Evolutionary conservation across 768 basidiomycete genomes (phyloP).

Genomic region (Pleurotus citrinopileatus): DNA sequence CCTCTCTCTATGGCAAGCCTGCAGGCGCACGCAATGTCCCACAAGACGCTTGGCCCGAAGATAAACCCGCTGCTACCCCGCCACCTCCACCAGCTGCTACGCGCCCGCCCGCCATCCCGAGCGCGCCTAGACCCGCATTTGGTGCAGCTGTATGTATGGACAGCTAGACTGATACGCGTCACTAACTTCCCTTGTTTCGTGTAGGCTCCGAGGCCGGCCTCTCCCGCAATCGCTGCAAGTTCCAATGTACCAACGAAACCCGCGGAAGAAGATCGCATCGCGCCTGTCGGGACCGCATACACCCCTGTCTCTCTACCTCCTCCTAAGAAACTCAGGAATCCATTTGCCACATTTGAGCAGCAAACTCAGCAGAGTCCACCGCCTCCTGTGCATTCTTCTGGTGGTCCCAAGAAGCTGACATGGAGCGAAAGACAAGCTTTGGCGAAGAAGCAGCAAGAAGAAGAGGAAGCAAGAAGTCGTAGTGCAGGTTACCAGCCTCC

Average conservation of each 20-base stretch:
- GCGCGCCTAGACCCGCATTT: slow-evolving; percentile 38
- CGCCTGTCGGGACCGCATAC: slow-evolving; percentile 83
- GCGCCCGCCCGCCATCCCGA: slow-evolving; percentile 46
- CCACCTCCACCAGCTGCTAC: slow-evolving; percentile 43
- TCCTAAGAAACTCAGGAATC: slow-evolving; percentile 87
- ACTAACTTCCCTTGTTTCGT: slow-evolving; percentile 1
- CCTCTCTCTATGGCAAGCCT: slow-evolving; percentile 37
- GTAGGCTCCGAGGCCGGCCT: slow-evolving; percentile 21
- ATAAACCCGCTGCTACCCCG: slow-evolving; percentile 29
- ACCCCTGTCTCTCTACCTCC: slow-evolving; percentile 82
- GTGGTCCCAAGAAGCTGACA: slow-evolving; percentile 74
- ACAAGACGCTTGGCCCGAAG: slow-evolving; percentile 60
- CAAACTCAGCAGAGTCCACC: slow-evolving; percentile 32
- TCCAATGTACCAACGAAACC: slow-evolving; percentile 63
- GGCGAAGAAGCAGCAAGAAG: slow-evolving; percentile 84
- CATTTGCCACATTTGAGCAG: slow-evolving; percentile 63
- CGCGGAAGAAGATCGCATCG: slow-evolving; percentile 78
- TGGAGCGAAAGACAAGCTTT: slow-evolving; percentile 93
- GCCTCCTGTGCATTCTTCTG: slow-evolving; percentile 15
- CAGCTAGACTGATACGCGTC: background rate
- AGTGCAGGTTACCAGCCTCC: slow-evolving; percentile 23
- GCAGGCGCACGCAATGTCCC: slow-evolving; percentile 35
- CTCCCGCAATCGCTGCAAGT: slow-evolving; percentile 35
- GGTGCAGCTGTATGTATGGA: slow-evolving; percentile 28
- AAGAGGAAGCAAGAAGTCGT: slow-evolving; percentile 63